phyloP scores from a whole-genome alignment of 805 yeast genomes.

The Komagataella pseudopastoris region DNA sequence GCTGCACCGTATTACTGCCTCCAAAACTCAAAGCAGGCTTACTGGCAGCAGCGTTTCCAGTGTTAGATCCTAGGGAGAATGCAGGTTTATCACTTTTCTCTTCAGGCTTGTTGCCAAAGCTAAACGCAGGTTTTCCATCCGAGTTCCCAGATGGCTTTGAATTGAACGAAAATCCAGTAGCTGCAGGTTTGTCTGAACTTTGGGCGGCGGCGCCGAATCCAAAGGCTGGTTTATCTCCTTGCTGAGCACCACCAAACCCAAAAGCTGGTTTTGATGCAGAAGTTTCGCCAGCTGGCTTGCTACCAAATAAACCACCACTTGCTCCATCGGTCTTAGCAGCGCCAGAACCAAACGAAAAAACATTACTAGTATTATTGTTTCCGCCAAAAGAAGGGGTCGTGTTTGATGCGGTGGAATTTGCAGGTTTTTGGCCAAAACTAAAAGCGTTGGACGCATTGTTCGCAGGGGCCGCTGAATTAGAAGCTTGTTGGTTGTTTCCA shows the following conservation, averaged over 20 bases:
- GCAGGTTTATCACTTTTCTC: conserved; percentile 7
- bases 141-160: conserved; percentile 3
- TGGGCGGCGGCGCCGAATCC: background rate
- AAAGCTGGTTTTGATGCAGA: background rate
- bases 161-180: conserved; percentile 5
- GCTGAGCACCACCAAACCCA: background rate
- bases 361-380: background rate
- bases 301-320: background rate
- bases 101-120: conserved; percentile 1
- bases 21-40: conserved; percentile 3
- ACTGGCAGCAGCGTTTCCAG: conserved; percentile 1
- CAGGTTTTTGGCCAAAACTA: conserved; percentile 1
- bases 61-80: conserved; percentile 9
- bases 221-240: background rate
- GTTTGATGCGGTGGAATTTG: conserved; percentile 2
- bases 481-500: background rate
- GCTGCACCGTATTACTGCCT: background rate
- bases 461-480: background rate
- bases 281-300: background rate
- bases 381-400: conserved; percentile 8
- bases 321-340: background rate
- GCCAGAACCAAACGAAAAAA: background rate
- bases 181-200: background rate
- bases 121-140: background rate
- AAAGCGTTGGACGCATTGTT: background rate